These are phyloP conservation scores for Sporothrix schenckii DNA, from an alignment of 2,329 filamentous ascomycete genomes.

Conservation along the genomic window DNA sequence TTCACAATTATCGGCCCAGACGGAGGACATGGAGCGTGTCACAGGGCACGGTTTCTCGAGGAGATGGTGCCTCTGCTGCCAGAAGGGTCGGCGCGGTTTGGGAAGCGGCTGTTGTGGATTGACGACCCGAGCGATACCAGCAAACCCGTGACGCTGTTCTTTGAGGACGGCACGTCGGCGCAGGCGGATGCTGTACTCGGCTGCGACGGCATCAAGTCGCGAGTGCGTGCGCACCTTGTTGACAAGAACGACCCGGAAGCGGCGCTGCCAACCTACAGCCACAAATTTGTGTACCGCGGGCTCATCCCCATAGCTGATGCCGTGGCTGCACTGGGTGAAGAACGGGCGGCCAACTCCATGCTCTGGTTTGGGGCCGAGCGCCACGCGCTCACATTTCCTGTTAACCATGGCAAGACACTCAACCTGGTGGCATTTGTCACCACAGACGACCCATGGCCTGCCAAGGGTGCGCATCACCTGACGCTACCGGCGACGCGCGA, in stretches of 20 bases:
- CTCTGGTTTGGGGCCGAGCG: constrained; percentile 52
- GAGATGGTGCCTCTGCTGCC: constrained; percentile 39
- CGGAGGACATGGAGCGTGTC: constrained; percentile 37
- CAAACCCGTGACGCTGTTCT: constrained; percentile 34
- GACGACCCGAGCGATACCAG: constrained; percentile 26
- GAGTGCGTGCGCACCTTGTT: constrained; percentile 56
- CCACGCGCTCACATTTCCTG: constrained; percentile 65
- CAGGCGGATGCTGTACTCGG: constrained; percentile 50
- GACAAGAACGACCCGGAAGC: constrained; percentile 48
- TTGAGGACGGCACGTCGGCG: constrained; percentile 40
- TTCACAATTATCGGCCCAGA: constrained; percentile 35
- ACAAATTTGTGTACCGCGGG: constrained; percentile 61
- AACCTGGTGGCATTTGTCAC: constrained; percentile 54
- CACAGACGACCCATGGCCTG: constrained; percentile 42
- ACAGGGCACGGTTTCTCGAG: constrained; percentile 40
- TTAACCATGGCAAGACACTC: constrained; percentile 57
- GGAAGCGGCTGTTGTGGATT: constrained; percentile 42
- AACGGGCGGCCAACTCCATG: constrained; percentile 40
- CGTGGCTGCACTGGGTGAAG: constrained; percentile 51
- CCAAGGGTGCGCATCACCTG: constrained; percentile 31
- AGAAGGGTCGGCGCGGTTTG: constrained; percentile 37
- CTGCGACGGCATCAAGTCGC: constrained; percentile 64
- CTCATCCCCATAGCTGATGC: constrained; percentile 56
- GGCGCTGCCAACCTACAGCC: constrained; percentile 53
- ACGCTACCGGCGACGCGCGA: constrained; percentile 41